Evolutionary conservation across 129 eudicot genomes (phyloP).

Genomic region (Pittosporum tobira): DNA sequence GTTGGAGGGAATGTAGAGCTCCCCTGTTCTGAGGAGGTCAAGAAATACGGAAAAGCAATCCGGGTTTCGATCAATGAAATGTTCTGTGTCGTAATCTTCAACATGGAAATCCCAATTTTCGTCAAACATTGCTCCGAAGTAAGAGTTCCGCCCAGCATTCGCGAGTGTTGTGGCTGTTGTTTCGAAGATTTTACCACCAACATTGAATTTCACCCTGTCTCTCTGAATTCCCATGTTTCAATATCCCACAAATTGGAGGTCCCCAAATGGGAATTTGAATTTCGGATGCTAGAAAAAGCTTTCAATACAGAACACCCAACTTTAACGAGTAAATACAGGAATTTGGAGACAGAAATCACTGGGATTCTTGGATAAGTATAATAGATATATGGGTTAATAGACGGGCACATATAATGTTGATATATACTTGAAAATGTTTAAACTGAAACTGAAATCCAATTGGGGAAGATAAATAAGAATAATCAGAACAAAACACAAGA

Average conservation of each 20-base stretch:
- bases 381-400: not conserved
- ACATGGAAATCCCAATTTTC: slow-evolving; percentile 63
- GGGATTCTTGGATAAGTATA: not conserved
- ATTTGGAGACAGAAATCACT: not conserved
- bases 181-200: slow-evolving; percentile 81
- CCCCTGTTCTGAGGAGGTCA: slow-evolving; percentile 79
- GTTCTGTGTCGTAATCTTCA: slow-evolving; percentile 26
- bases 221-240: slow-evolving; percentile 58
- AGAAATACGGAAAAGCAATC: slow-evolving; percentile 74
- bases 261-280: slow-evolving; percentile 4
- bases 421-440: not conserved
- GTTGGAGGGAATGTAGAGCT: slow-evolving; percentile 55
- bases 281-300: not conserved
- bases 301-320: not conserved
- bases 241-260: slow-evolving; percentile 1
- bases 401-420: not conserved
- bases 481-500: not conserved
- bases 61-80: slow-evolving; percentile 87
- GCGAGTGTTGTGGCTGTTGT: slow-evolving; percentile 94
- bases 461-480: not conserved
- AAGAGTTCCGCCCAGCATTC: slow-evolving; percentile 76
- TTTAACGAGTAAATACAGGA: not conserved
- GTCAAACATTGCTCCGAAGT: slow-evolving; percentile 88
- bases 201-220: slow-evolving; percentile 74
- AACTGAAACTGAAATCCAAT: slow-evolving; percentile 11